Conservation (phyloP, 106 monocot genomes). For the Apostasia shenzhenica region DNA sequence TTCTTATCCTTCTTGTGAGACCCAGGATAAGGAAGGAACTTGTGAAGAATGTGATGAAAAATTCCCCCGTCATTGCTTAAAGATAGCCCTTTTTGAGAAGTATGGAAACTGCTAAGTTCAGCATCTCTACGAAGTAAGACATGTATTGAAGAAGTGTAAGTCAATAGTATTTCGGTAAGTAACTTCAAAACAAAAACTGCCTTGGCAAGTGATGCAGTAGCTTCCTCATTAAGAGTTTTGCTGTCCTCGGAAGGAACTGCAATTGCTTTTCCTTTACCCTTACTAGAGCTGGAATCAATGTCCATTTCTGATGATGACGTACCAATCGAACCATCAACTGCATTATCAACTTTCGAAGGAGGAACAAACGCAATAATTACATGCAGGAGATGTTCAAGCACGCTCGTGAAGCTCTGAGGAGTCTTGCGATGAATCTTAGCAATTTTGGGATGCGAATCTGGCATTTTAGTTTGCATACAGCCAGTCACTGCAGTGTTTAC, state of each 20-base stretch:
- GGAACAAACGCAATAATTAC: constrained; percentile 52
- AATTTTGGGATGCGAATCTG: constrained; percentile 58
- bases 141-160: constrained; percentile 80
- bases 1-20: constrained; percentile 86
- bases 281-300: constrained; percentile 49
- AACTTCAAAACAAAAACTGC: constrained; percentile 85
- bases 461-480: constrained; percentile 28
- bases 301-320: constrained; percentile 69
- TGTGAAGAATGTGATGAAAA: constrained; percentile 84
- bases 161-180: constrained; percentile 87
- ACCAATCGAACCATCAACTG: constrained; percentile 26
- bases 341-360: constrained; percentile 32
- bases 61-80: constrained; percentile 37
- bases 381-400: constrained; percentile 88
- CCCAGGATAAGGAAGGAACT: constrained; percentile 68
- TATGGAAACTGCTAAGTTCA: constrained; percentile 53
- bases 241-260: constrained; percentile 50
- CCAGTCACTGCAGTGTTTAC: constrained; percentile 5
- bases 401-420: constrained; percentile 80
- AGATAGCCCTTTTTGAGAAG: constrained; percentile 19
- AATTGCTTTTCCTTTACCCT: constrained; percentile 82
- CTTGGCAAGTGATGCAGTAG: constrained; percentile 82
- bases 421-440: constrained; percentile 70
- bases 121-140: constrained; percentile 81
- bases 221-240: constrained; percentile 53